Conservation (phyloP, 2,329 filamentous ascomycete species). For the Phialemonium atrogriseum region DNA sequence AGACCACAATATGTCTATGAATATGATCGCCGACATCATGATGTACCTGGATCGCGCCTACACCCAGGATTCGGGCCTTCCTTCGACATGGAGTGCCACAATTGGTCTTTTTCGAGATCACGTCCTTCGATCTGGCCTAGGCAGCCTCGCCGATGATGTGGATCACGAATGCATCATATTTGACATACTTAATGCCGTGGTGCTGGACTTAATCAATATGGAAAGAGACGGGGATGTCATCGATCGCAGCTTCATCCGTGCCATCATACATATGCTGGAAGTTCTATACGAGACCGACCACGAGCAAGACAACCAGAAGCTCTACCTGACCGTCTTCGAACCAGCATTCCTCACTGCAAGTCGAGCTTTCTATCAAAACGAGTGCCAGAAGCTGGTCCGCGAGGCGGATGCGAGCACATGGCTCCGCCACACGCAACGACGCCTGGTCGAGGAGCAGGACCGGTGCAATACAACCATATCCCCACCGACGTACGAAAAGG, state of each 20-base stretch:
- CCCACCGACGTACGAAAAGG: slow-evolving; percentile 60
- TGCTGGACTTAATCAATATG: slow-evolving; percentile 87
- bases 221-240: slow-evolving; percentile 86
- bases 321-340: slow-evolving; percentile 82
- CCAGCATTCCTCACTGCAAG: slow-evolving; percentile 66
- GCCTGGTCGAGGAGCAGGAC: slow-evolving; percentile 72
- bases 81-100: slow-evolving; percentile 74
- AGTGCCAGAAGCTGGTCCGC: slow-evolving; percentile 66
- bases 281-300: slow-evolving; percentile 73
- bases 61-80: slow-evolving; percentile 58
- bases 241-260: slow-evolving; percentile 72
- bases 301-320: slow-evolving; percentile 68
- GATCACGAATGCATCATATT: slow-evolving; percentile 44
- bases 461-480: slow-evolving; percentile 79
- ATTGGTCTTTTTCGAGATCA: slow-evolving; percentile 86
- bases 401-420: slow-evolving; percentile 77
- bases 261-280: slow-evolving; percentile 84
- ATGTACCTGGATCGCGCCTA: slow-evolving; percentile 96
- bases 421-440: slow-evolving; percentile 64
- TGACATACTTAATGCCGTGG: slow-evolving; percentile 68
- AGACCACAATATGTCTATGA: slow-evolving; percentile 86
- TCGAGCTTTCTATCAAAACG: slow-evolving; percentile 62
- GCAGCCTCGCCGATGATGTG: slow-evolving; percentile 26
- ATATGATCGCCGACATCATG: slow-evolving; percentile 91
- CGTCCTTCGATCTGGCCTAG: slow-evolving; percentile 58